Conservation (phyloP, 1,284 basidiomycete genomes). For the Ganoderma multipileum region DNA sequence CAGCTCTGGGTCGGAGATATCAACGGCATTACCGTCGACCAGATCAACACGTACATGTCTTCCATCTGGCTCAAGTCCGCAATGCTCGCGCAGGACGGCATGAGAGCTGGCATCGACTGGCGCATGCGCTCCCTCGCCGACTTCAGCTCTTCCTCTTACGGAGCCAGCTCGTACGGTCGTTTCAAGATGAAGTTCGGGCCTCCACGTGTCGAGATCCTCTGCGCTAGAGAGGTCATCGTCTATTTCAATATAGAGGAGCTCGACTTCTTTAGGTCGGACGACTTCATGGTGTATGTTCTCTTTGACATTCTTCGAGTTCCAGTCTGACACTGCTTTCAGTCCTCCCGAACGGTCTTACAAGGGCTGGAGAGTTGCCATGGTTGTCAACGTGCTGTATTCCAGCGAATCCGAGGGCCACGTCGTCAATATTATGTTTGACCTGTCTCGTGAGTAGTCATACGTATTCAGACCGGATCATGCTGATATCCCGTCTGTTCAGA, state of each 20-base stretch:
- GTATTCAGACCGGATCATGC: neutral
- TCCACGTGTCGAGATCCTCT: conserved; percentile 39
- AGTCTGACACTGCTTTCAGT: conserved; percentile 2
- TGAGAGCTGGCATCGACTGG: conserved; percentile 22
- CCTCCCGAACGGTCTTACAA: conserved; percentile 15
- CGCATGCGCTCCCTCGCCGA: conserved; percentile 37
- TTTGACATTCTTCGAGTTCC: conserved; percentile 12
- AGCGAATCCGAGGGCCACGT: conserved; percentile 32
- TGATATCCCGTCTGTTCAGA: conserved; percentile 38
- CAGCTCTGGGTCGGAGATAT: conserved; percentile 19
- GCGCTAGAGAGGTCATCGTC: conserved; percentile 42
- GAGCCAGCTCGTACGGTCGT: conserved; percentile 24
- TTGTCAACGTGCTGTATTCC: conserved; percentile 38
- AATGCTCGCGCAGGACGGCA: conserved; percentile 31
- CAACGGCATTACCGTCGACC: conserved; percentile 36
- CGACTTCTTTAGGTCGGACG: conserved; percentile 34
- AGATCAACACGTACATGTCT: conserved; percentile 42
- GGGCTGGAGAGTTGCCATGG: conserved; percentile 41
- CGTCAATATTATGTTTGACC: conserved; percentile 26
- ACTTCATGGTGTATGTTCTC: conserved; percentile 35
- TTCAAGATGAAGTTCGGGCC: conserved; percentile 40
- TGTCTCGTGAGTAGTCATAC: conserved; percentile 14
- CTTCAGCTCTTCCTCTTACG: conserved; percentile 25
- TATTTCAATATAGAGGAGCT: conserved; percentile 40
- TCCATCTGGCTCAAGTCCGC: conserved; percentile 42